Conservation (phyloP, 345 rosid genomes). For the Gossypium herbaceum region DNA sequence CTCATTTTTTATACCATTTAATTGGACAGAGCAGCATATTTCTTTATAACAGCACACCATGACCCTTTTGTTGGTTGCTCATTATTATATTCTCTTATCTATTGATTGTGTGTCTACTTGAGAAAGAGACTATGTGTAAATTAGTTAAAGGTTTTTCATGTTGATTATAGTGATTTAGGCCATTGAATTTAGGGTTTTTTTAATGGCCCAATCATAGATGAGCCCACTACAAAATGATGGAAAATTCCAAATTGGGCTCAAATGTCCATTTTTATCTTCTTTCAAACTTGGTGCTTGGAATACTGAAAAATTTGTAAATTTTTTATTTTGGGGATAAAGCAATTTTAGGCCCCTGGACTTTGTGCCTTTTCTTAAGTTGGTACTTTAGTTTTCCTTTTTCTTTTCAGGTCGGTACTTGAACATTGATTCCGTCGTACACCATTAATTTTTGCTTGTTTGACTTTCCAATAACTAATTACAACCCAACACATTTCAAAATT, state of each 20-base stretch:
- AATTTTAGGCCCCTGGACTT: too few species aligned
- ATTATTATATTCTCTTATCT: neutral
- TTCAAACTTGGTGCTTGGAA: neutral
- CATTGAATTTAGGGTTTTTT: neutral
- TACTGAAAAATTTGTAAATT: too few species aligned
- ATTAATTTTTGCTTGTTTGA: too few species aligned
- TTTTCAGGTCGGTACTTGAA: too few species aligned
- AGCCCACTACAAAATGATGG: neutral
- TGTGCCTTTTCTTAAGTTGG: too few species aligned
- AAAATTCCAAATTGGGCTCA: neutral
- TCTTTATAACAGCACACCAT: neutral
- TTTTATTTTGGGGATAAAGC: too few species aligned
- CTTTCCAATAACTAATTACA: too few species aligned
- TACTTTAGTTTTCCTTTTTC: too few species aligned
- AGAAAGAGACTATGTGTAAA: neutral
- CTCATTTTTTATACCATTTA: neutral
- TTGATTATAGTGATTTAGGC: neutral
- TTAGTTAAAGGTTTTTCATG: neutral
- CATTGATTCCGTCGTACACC: too few species aligned
- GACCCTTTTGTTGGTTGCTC: constrained; percentile 3
- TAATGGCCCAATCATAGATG: neutral
- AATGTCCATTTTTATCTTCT: neutral
- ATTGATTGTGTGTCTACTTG: neutral
- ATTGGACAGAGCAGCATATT: constrained; percentile 2
- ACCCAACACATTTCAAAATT: too few species aligned